Evolutionary conservation across 2,329 filamentous ascomycete species (phyloP).

Genomic region (Claviceps arundinis): DNA sequence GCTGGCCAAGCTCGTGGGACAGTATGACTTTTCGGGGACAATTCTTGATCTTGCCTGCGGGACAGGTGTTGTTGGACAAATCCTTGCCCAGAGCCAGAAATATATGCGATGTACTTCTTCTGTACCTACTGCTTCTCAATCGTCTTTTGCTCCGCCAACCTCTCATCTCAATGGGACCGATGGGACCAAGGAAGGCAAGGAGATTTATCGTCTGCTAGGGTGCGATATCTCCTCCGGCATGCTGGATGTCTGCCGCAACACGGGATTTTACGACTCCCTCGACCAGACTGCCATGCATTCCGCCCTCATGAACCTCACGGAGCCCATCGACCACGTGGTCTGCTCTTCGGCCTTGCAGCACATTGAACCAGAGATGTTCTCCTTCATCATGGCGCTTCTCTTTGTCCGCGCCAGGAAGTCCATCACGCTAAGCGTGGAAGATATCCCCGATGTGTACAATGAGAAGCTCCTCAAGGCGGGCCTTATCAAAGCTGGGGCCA

Average conservation of each 20-base stretch:
- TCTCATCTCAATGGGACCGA: too few species aligned
- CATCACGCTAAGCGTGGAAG: slow-evolving; percentile 1
- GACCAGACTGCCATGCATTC: background rate
- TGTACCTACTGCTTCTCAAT: background rate
- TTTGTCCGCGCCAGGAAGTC: background rate
- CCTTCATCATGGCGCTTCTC: background rate
- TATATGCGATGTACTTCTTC: background rate
- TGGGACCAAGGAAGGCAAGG: background rate
- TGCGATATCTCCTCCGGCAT: slow-evolving; percentile 1
- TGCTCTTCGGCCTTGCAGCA: background rate
- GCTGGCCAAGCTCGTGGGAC: background rate
- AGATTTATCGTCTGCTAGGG: background rate
- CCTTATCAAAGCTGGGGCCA: too few species aligned
- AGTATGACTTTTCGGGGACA: background rate
- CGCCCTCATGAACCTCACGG: background rate
- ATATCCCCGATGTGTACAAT: background rate
- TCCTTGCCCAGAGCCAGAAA: background rate
- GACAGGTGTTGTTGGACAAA: background rate
- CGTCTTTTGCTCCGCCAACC: too few species aligned
- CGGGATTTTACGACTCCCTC: background rate
- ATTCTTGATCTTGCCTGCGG: background rate
- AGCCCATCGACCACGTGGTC: background rate
- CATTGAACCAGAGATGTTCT: background rate
- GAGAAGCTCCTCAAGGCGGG: background rate
- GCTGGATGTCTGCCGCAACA: background rate